Percentiles rank a stretch among this genome's conserved stretches.
Conservation (phyloP, 345 rosid genomes). For the Populus davidiana region DNA sequence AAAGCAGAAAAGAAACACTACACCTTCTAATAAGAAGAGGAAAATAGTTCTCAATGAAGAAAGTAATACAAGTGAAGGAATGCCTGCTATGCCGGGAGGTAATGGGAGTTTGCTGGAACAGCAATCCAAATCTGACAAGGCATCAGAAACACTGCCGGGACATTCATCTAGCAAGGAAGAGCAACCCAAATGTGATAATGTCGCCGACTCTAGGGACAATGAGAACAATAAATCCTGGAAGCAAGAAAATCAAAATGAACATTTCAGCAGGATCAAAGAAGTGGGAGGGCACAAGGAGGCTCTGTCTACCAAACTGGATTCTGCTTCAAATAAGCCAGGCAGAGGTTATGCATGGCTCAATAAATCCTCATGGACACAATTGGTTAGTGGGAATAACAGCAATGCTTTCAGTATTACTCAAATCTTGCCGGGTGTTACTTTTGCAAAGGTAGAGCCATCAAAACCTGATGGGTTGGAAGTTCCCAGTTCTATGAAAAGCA, state of each 20-base stretch:
- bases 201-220: constrained; percentile 6
- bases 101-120: constrained; percentile 26
- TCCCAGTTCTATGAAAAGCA: constrained; percentile 10
- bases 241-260: constrained; percentile 22
- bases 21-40: constrained; percentile 34
- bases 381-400: constrained; percentile 42
- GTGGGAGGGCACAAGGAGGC: constrained; percentile 22
- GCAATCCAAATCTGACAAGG: constrained; percentile 33
- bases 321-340: constrained; percentile 37
- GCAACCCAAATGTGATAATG: constrained; percentile 21
- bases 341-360: constrained; percentile 79
- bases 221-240: neutral
- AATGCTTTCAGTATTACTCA: constrained; percentile 62
- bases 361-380: constrained; percentile 77
- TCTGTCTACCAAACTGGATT: constrained; percentile 18
- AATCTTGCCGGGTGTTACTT: constrained; percentile 43
- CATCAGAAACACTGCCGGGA: constrained; percentile 39
- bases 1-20: constrained; percentile 24
- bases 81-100: constrained; percentile 23
- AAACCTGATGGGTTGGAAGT: constrained; percentile 15
- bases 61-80: constrained; percentile 27
- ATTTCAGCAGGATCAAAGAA: constrained; percentile 14
- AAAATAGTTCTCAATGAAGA: constrained; percentile 26
- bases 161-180: constrained; percentile 27
- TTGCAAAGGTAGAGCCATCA: constrained; percentile 25